Evolutionary conservation across 495 filamentous ascomycete species (phyloP), one percentile per base, ranked within the genome.

Genomic region (Hamigera avellanea): DNA sequence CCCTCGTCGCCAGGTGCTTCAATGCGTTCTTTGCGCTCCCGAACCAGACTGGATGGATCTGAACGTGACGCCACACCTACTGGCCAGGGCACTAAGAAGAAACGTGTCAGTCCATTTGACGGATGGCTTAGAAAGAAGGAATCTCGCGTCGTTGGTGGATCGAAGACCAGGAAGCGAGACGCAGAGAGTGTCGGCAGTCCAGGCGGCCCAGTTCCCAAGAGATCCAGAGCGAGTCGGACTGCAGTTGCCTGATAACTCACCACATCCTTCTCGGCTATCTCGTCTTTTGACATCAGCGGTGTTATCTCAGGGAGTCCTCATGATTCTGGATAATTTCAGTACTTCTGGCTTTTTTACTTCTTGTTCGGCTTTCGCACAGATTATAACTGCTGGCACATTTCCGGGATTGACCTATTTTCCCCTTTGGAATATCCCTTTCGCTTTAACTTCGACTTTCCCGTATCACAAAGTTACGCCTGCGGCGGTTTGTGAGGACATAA

Each of bases 91-190:
- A 30, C 44, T n/a, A 52, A 49, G 43, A 53, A 48, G 27, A 63
- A 61, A 31, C 75, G 70, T 42, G 56, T 57, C 9, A 82, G 77
- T 46, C 76, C 79, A 0, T 86, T 84, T 43, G 71, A 75, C 42
- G 58, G 59, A 33, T 85, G 80, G 78, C 61, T 63, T 26, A 70
- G 78, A 14, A 71, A 67, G 41, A 84, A 84, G 65, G 48, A 44
- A 32, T 45, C 40, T 2, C 48, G 57, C 33, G 48, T 55, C 13
- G 28, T 34, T 8, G 27, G 43, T 30, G 45, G 35, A 8, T 33
- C 45, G 15, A 49, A 52, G 17, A 26, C 52, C 21, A 50, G 51
- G 32, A 64, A 64, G 36, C 43, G 54, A 21, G 54, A 59, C 21
- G 53, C 52, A 14, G 57, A 53, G 18, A 19, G 38, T 17, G 45